A percentile compares a stretch with the other conserved stretches of the same genome.
Evolutionary conservation across 1,284 basidiomycete genomes (phyloP).

Genomic region (Melampsora larici-populina): DNA sequence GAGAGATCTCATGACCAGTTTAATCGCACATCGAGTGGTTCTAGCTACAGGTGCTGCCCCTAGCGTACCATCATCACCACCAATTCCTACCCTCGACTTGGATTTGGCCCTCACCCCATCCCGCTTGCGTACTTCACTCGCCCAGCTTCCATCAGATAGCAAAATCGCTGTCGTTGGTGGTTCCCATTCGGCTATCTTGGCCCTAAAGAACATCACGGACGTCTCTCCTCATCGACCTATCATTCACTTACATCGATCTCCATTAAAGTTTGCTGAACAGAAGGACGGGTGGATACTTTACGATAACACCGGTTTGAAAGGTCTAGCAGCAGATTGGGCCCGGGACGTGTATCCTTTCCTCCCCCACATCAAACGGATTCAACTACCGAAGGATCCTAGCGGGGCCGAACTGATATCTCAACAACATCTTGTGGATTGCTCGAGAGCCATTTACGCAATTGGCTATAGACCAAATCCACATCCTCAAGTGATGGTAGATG

Average conservation of each 20-base stretch:
- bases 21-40: constrained; percentile 3
- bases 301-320: constrained; percentile 44
- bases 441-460: constrained; percentile 22
- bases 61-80: background rate
- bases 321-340: constrained; percentile 42
- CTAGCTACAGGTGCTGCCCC: constrained; percentile 17
- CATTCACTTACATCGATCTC: constrained; percentile 15
- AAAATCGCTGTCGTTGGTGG: constrained; percentile 34
- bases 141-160: constrained; percentile 3
- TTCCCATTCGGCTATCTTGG: constrained; percentile 43
- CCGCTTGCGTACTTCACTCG: background rate
- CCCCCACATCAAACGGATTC: background rate
- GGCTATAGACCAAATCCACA: background rate
- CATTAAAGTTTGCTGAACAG: constrained; percentile 30
- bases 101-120: constrained; percentile 12
- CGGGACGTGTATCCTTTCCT: constrained; percentile 2
- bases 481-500: constrained; percentile 11
- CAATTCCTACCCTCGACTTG: background rate
- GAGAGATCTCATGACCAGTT: background rate
- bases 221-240: background rate
- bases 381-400: background rate
- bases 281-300: constrained; percentile 42
- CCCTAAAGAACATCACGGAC: constrained; percentile 30
- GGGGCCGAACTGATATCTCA: background rate
- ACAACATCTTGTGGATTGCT: background rate